phyloP scores from a whole-genome alignment of 768 basidiomycete species.

The Coprinopsis cinerea region DNA sequence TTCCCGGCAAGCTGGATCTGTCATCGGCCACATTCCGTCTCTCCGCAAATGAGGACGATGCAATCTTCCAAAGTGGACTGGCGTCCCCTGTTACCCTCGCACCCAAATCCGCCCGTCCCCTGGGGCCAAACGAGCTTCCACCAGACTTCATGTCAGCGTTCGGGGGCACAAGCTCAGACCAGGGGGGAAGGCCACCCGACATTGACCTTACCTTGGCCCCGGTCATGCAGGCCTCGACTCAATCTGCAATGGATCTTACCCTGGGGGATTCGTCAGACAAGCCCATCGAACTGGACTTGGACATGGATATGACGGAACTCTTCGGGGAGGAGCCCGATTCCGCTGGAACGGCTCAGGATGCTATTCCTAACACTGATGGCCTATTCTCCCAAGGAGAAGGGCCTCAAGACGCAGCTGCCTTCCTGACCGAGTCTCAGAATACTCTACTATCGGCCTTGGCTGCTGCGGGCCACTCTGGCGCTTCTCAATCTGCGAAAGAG shows the following conservation, averaged over 20 bases:
- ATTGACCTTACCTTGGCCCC: slow-evolving; percentile 57
- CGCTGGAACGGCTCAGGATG: slow-evolving; percentile 25
- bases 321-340: slow-evolving; percentile 46
- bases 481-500: slow-evolving; percentile 13
- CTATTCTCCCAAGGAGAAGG: slow-evolving; percentile 43
- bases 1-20: slow-evolving; percentile 76
- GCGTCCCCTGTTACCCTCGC: slow-evolving; percentile 79
- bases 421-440: slow-evolving; percentile 27
- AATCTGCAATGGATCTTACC: slow-evolving; percentile 22
- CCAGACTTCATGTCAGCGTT: slow-evolving; percentile 65
- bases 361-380: slow-evolving; percentile 31
- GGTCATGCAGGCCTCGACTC: slow-evolving; percentile 13
- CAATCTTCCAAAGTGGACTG: slow-evolving; percentile 52
- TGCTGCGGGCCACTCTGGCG: slow-evolving; percentile 1
- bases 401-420: slow-evolving; percentile 12
- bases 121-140: slow-evolving; percentile 47
- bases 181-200: slow-evolving; percentile 31
- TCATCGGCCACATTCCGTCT: slow-evolving; percentile 64
- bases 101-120: slow-evolving; percentile 67
- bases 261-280: slow-evolving; percentile 69
- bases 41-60: slow-evolving; percentile 58
- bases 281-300: slow-evolving; percentile 76
- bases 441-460: slow-evolving; percentile 12
- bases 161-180: slow-evolving; percentile 34
- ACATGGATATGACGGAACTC: slow-evolving; percentile 58